These are phyloP conservation scores for Ascobolus immersus DNA, from an alignment of 495 filamentous ascomycete genomes.

Conservation along the genomic window DNA sequence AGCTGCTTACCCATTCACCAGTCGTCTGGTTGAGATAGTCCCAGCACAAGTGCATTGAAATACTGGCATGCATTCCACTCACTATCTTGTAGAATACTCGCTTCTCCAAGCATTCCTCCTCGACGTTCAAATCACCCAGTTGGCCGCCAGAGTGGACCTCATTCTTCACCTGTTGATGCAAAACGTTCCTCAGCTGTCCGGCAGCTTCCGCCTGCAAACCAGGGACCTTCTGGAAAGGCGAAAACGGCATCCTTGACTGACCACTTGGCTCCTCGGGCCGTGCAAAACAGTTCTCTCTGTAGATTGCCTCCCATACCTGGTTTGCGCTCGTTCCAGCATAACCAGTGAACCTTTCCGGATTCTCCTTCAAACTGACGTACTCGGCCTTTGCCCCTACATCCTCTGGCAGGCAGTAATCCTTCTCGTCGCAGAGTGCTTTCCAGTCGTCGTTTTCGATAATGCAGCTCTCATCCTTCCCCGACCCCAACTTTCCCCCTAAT, in stretches of 20 bases:
- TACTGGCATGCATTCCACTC: slow-evolving; percentile 92
- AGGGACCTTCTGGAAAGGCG: too few relatives aligned
- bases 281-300: slow-evolving; percentile 81
- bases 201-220: slow-evolving; percentile 32
- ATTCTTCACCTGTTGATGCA: slow-evolving; percentile 35
- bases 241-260: slow-evolving; percentile 17
- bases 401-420: slow-evolving; percentile 91
- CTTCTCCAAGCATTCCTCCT: slow-evolving; percentile 90
- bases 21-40: slow-evolving; percentile 91
- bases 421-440: slow-evolving; percentile 91
- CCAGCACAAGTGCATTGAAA: slow-evolving; percentile 86
- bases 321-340: slow-evolving; percentile 60
- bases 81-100: slow-evolving; percentile 87
- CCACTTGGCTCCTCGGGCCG: slow-evolving; percentile 18
- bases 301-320: slow-evolving; percentile 90
- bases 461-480: slow-evolving; percentile 76
- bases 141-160: slow-evolving; percentile 23
- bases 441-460: slow-evolving; percentile 92
- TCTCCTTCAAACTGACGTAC: slow-evolving; percentile 81
- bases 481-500: slow-evolving; percentile 58
- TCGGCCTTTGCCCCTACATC: slow-evolving; percentile 82
- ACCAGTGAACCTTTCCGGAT: slow-evolving; percentile 86
- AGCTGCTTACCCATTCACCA: slow-evolving; percentile 41
- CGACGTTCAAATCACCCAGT: slow-evolving; percentile 32
- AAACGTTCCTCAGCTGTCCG: slow-evolving; percentile 56